Evolutionary conservation across 1,284 basidiomycete genomes (phyloP).

Genomic region (Fomitopsis schrenkii): DNA sequence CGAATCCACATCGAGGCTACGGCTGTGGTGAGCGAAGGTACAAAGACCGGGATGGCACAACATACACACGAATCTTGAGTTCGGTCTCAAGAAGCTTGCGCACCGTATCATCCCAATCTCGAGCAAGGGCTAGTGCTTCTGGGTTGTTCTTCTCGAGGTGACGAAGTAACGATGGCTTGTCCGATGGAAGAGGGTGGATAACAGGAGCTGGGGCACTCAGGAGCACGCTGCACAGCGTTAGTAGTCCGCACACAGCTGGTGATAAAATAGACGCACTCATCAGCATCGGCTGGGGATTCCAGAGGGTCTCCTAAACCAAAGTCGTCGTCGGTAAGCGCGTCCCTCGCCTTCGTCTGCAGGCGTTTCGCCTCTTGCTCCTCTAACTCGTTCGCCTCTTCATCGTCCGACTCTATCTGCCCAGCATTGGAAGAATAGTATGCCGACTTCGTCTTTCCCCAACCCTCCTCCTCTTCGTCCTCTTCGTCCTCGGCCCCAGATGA

Average conservation of each 20-base stretch:
- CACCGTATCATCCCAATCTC: constrained; percentile 72
- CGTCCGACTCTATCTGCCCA: constrained; percentile 74
- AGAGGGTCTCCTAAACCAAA: constrained; percentile 77
- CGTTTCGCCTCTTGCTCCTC: constrained; percentile 87
- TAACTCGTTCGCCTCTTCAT: constrained; percentile 81
- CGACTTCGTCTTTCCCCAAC: constrained; percentile 75
- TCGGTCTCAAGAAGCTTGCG: constrained; percentile 51
- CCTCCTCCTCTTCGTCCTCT: constrained; percentile 60
- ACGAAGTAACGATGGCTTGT: constrained; percentile 63
- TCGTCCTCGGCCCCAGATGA: constrained; percentile 31
- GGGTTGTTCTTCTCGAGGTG: constrained; percentile 80
- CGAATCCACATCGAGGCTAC: constrained; percentile 44
- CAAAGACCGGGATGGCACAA: constrained; percentile 7
- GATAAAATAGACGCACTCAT: constrained; percentile 37
- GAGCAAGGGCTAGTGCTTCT: constrained; percentile 70
- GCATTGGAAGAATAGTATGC: constrained; percentile 88
- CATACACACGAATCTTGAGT: constrained; percentile 54
- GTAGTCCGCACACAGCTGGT: background rate
- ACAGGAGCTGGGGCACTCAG: constrained; percentile 30
- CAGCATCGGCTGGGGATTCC: constrained; percentile 34
- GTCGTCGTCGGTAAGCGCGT: constrained; percentile 74
- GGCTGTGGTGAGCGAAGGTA: constrained; percentile 1
- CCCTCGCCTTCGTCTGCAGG: constrained; percentile 74
- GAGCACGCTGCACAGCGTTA: constrained; percentile 24
- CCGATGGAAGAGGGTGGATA: constrained; percentile 39